phyloP scores from a whole-genome alignment of 805 yeast species.

The Yarrowia sp. region DNA sequence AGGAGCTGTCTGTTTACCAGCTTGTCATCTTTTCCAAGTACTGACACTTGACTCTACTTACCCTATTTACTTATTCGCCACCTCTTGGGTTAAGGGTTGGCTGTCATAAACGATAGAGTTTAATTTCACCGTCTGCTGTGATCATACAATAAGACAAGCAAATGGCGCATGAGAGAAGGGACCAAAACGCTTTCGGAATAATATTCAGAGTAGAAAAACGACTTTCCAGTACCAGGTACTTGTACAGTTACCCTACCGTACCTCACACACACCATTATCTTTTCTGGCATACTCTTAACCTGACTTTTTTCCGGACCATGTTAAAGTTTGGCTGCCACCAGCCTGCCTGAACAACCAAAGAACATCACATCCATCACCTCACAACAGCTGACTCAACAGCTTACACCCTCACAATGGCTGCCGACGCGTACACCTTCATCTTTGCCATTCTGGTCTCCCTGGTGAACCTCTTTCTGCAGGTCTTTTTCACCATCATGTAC shows the following conservation, averaged over 20 bases:
- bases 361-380: background rate
- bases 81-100: background rate
- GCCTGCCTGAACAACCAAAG: background rate
- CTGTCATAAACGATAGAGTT: background rate
- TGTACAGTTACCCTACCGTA: no score
- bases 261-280: no score
- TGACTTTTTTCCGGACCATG: background rate
- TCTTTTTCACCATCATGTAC: slow-evolving; percentile 91
- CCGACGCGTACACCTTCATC: slow-evolving; percentile 27
- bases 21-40: no score
- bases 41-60: no score
- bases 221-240: no score
- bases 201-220: no score
- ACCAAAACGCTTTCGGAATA: no score
- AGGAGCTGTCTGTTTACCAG: no score
- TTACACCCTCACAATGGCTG: background rate
- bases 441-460: slow-evolving; percentile 79
- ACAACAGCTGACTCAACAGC: background rate
- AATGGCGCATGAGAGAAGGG: background rate
- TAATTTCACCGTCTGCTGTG: background rate
- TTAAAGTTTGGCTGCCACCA: background rate
- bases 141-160: background rate
- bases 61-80: background rate
- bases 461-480: slow-evolving; percentile 84
- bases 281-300: no score